phyloP scores from a whole-genome alignment of 139 green algal species.

The Picochlorum sp. region DNA sequence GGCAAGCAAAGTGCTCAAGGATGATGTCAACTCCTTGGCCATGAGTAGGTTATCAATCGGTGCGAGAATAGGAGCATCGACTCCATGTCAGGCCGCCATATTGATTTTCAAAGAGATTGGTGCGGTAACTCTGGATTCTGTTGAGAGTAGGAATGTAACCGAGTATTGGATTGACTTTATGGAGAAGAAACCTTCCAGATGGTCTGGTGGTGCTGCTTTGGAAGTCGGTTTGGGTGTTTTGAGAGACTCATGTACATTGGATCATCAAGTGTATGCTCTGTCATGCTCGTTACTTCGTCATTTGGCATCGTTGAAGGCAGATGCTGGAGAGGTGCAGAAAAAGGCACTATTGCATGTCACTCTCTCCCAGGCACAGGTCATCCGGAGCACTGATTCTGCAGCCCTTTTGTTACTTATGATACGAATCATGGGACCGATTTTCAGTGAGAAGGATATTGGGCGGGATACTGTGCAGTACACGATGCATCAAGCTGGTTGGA shows the following conservation, averaged over 20 bases:
- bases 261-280: constrained; percentile 41
- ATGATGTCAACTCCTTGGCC: too few relatives aligned
- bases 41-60: constrained; percentile 15
- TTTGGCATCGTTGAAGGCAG: background rate
- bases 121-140: constrained; percentile 29
- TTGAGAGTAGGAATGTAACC: constrained; percentile 32
- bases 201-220: constrained; percentile 15
- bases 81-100: constrained; percentile 19
- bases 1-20: background rate
- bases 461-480: constrained; percentile 9
- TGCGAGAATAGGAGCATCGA: constrained; percentile 9
- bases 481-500: constrained; percentile 7
- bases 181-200: constrained; percentile 17
- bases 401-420: too few relatives aligned
- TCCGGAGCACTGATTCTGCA: too few relatives aligned
- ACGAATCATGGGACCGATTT: too few relatives aligned
- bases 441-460: too few relatives aligned
- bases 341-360: too few relatives aligned
- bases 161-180: constrained; percentile 29
- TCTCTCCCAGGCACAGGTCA: too few relatives aligned
- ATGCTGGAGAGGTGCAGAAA: too few relatives aligned
- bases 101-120: constrained; percentile 29
- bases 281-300: background rate
- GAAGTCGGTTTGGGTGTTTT: constrained; percentile 13
- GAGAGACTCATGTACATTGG: constrained; percentile 24